Base-by-base conservation (phyloP, 176 grass and related monocot genomes). In the Phoenix roebelenii region DNA sequence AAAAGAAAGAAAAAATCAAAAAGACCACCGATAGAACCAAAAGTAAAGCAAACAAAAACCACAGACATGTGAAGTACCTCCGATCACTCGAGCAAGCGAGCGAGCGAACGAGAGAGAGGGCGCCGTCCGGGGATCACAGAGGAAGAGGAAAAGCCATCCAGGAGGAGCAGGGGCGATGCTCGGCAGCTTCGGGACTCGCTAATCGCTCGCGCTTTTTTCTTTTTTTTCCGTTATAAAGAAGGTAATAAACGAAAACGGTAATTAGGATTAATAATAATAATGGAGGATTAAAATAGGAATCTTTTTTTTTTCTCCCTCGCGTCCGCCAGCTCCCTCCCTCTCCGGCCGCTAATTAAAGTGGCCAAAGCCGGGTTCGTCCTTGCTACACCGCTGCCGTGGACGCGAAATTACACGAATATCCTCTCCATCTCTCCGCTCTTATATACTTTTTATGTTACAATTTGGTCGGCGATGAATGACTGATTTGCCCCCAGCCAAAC, bases 261-360 rank as follows among this genome's bases (percentile, higher is more conserved):
- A 23, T 12, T 68, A 63, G 55, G 25, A 76, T 30, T 61, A 59
- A 12, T 44, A 44, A 44, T 44, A 44, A 44, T 14, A 61, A 59
- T 68, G 22, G 50, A n/a, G 39, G 10, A 32, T 3, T 66, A 59
- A 50, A 23, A 24, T 55, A 62, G 22, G 25, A 50, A 20, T 59
- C 60, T 25, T 51, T 50, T 59, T 70, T 32, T 53, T 61, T 75
- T 16, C 50, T 66, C 52, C 32, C 59, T 79, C 66, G 75, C 85
- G 74, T 79, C 65, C 69, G 71, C 73, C 22, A 77, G 80, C 80
- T 15, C 16, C 50, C 66, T 80, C 58, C 61, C 66, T 64, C 76
- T 88, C 76, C 63, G 32, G 75, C 67, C 56, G 59, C 64, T 71
- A 67, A 69, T 70, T 74, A 74, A 78, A 55, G 64, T 19, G 55